Evolutionary conservation across 1,139 yeast genomes (phyloP), one percentile per base, ranked within the genome.

Genomic region (Candida sp.): DNA sequence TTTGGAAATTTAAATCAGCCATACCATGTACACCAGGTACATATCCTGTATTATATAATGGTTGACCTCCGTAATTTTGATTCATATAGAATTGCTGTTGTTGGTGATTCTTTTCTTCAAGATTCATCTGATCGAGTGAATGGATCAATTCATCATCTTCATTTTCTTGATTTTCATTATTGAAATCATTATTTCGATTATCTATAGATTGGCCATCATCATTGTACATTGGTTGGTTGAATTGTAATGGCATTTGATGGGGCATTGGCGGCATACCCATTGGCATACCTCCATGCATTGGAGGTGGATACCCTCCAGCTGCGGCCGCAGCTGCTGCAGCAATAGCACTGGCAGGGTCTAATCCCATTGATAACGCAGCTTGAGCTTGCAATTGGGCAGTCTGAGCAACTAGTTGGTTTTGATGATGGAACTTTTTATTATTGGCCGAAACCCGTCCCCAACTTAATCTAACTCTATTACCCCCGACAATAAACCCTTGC

Each of bases 401-500:
- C 41, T 62, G 69, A 1, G 63, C 64, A 7, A 51, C 63, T 42
- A 63, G 68, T 11, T 61, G 67, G 41, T 63, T 70, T 34, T 64
- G 71, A 38, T 63, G 69, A 34, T 65, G 70, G 47, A 47, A 64
- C 43, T 57, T 64, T 45, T 66, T 64, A 46, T 66, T 66, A 43
- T 63, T 65, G 46, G 58, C 46, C 35, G 70, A 67, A 5, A 69
- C 69, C 55, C 95, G 77, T 40, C 97, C 98, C 97, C 97, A 90
- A 43, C 95, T 84, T 48, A 90, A 71, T 51, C 97, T 73, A 25
- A 90, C 86, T 43, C 97, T 76, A 42, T 87, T 84, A 42, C 91
- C 95, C 9, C 90, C 95, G 56, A 91, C 84, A 33, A 90, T 83
- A 58, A 84, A 90, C 4, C 97, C 97, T 66, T 90, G 96, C 96